phyloP scores from a whole-genome alignment of 129 eudicot genomes.

The Flaveria linearis region DNA sequence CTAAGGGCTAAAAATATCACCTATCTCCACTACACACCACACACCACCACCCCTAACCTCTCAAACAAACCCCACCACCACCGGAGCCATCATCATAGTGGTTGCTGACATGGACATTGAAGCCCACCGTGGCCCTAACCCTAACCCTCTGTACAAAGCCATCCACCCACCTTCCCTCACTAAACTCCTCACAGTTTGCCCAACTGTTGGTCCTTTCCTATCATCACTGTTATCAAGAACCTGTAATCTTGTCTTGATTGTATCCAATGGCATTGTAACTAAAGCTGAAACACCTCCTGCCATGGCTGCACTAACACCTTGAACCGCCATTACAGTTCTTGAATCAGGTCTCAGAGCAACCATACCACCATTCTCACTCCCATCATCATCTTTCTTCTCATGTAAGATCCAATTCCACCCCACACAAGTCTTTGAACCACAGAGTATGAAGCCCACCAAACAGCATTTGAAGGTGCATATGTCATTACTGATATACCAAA shows the following conservation, averaged over 20 bases:
- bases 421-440: slow-evolving; percentile 78
- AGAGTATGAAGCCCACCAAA: slow-evolving; percentile 97
- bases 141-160: slow-evolving; percentile 75
- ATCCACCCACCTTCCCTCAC: slow-evolving; percentile 80
- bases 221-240: slow-evolving; percentile 65
- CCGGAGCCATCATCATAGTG: too few relatives aligned
- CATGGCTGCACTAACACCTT: slow-evolving; percentile 81
- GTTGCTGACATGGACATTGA: slow-evolving; percentile 93
- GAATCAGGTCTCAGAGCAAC: slow-evolving; percentile 46
- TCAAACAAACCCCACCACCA: too few relatives aligned
- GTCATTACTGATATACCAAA: slow-evolving; percentile 92
- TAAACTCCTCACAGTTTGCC: slow-evolving; percentile 64
- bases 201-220: slow-evolving; percentile 57
- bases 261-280: slow-evolving; percentile 80
- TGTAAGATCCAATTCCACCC: slow-evolving; percentile 67
- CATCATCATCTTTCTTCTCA: slow-evolving; percentile 41
- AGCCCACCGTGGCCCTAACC: slow-evolving; percentile 79
- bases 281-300: slow-evolving; percentile 81
- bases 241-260: slow-evolving; percentile 79
- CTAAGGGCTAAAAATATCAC: too few relatives aligned
- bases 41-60: too few relatives aligned
- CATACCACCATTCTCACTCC: slow-evolving; percentile 32
- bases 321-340: slow-evolving; percentile 72
- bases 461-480: slow-evolving; percentile 85
- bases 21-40: too few relatives aligned